These are phyloP conservation scores for Cicer pinnatifidum DNA, from an alignment of 306 rosid genomes.

Conservation along the genomic window DNA sequence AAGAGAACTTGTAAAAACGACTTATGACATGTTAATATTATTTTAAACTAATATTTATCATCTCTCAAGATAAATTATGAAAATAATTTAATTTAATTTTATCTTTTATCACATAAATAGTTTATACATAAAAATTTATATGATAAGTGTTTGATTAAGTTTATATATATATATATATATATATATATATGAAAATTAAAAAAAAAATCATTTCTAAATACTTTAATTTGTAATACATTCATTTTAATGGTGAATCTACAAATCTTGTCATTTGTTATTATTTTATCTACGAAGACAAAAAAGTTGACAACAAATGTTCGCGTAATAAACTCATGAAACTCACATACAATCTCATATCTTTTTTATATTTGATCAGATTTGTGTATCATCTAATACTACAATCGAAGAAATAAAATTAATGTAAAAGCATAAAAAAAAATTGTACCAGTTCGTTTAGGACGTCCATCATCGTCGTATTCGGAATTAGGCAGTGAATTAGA, in stretches of 20 bases:
- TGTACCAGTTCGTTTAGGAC: slow-evolving; percentile 54
- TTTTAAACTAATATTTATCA: too few relatives aligned
- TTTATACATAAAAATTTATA: too few relatives aligned
- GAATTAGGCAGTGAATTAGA: slow-evolving; percentile 10
- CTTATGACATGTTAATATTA: too few relatives aligned
- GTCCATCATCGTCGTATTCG: slow-evolving; percentile 56
- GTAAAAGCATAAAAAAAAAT: neutral
- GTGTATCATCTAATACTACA: too few relatives aligned
- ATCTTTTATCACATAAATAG: too few relatives aligned
- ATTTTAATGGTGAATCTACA: too few relatives aligned
- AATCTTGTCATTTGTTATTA: neutral
- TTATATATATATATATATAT: too few relatives aligned
- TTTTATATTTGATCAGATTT: neutral
- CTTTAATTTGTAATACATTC: neutral
- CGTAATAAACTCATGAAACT: neutral
- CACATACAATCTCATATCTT: neutral
- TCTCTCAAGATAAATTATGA: too few relatives aligned
- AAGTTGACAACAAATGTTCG: neutral
- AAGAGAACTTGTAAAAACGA: too few relatives aligned
- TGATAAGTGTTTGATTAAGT: too few relatives aligned
- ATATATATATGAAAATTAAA: too few relatives aligned
- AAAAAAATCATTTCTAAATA: neutral
- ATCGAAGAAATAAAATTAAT: neutral
- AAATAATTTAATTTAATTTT: too few relatives aligned
- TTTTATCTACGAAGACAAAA: neutral